Evolutionary conservation across 176 grass and related monocot species (phyloP), one percentile per base, ranked within the genome.

Genomic region (Zoysia pacifica): DNA sequence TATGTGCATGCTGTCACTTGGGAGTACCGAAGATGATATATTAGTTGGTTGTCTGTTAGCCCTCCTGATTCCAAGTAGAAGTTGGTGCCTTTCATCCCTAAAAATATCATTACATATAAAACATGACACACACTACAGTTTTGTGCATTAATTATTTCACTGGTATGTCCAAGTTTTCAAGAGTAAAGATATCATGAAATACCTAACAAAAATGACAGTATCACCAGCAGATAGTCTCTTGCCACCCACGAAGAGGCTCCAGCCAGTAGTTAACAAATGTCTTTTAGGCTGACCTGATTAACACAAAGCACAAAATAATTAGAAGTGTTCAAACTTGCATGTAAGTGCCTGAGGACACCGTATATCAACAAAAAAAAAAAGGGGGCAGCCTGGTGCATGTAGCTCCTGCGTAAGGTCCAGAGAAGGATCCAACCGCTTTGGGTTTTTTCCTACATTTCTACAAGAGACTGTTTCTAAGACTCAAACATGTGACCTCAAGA

Each of bases 1-100:
- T 70, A 99, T 99, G 86, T 99, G 97, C 97, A 99, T 99, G 74
- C 97, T 99, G 86, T 99, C 93, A 6, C 93, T 99, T 82, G 97
- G 93, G 41, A 99, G 88, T 44, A 99, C 97, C 10, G 97, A 99
- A 66, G 97, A 99, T 7, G 90, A 91, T 86, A 93, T 93, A 75
- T 96, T 96, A 42, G 90, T 93, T 8, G 93, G 90, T 73, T 99
- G 97, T 60, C 97, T 75, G 83, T 79, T 99, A 56, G 97, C 93
- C 48, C 89, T 83, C 73, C 90, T 96, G 70, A 93, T 91, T 87
- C 97, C 97, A 18, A 99, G 76, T 76, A 99, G 88, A 83, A 99
- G 75, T 49, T 99, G 97, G 46, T 99, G 97, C 41, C 91, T 99
- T 75, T 99, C 93, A 36, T 99, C 97, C 87, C 97, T 99, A 81